phyloP scores from a whole-genome alignment of 768 basidiomycete genomes.

The Obba rivulosa region DNA sequence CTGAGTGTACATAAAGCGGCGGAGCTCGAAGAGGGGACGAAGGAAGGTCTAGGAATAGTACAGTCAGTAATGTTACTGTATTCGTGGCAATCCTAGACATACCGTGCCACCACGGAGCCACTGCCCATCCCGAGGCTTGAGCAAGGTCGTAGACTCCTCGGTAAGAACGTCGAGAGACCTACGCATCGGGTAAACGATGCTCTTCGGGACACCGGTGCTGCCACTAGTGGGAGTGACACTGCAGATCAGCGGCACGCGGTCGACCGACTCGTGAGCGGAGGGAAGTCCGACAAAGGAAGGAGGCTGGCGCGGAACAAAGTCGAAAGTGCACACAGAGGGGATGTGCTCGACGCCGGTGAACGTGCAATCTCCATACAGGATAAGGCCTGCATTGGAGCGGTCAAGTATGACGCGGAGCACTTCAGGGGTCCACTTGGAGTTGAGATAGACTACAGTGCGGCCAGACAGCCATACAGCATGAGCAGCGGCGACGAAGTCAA shows the following conservation, averaged over 20 bases:
- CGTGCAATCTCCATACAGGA: constrained; percentile 16
- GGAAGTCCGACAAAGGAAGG: constrained; percentile 12
- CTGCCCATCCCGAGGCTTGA: constrained; percentile 24
- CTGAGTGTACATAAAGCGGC: constrained; percentile 29
- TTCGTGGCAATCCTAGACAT: neutral
- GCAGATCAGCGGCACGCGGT: constrained; percentile 19
- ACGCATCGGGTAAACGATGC: constrained; percentile 27
- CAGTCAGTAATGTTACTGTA: neutral
- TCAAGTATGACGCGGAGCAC: constrained; percentile 21
- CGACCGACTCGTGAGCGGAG: constrained; percentile 14
- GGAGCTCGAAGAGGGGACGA: constrained; percentile 26
- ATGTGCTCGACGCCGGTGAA: constrained; percentile 11
- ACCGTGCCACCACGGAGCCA: constrained; percentile 29
- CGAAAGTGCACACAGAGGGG: constrained; percentile 15
- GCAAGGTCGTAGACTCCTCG: constrained; percentile 25
- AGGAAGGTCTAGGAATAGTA: constrained; percentile 20
- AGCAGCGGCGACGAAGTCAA: constrained; percentile 25
- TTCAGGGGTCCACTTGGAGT: constrained; percentile 24
- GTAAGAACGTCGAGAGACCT: constrained; percentile 19
- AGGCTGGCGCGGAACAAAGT: constrained; percentile 8
- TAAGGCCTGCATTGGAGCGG: constrained; percentile 17
- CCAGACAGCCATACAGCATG: constrained; percentile 26
- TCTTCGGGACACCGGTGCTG: constrained; percentile 27
- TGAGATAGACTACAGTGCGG: constrained; percentile 23
- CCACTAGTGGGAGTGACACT: constrained; percentile 25